A percentile compares a stretch with the other conserved stretches of the same genome.
phyloP scores from a whole-genome alignment of 768 basidiomycete species.

The Boletus sp. region DNA sequence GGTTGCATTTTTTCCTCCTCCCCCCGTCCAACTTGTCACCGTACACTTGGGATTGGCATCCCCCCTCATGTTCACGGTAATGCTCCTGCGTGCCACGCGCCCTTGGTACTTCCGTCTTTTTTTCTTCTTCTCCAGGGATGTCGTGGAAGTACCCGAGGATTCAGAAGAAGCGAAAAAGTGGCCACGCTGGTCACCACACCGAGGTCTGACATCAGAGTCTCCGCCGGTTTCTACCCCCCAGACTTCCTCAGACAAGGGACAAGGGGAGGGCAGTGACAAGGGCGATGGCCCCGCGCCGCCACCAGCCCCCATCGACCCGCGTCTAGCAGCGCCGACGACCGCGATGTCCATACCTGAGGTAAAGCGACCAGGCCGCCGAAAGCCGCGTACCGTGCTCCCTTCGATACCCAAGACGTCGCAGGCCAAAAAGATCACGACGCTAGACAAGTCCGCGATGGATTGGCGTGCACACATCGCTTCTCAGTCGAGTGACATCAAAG shows the following conservation, averaged over 20 bases:
- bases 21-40: too few relatives aligned
- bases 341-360: background rate
- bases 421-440: constrained; percentile 73
- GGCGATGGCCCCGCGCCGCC: background rate
- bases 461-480: constrained; percentile 67
- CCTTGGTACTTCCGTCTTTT: background rate
- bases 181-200: constrained; percentile 46
- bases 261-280: background rate
- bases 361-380: constrained; percentile 63
- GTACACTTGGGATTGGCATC: too few relatives aligned
- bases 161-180: constrained; percentile 76
- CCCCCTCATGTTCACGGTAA: background rate
- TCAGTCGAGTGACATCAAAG: constrained; percentile 44
- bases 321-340: background rate
- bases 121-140: constrained; percentile 45
- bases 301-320: background rate
- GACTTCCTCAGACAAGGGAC: background rate
- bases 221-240: background rate
- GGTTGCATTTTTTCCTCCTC: background rate
- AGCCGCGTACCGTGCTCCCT: constrained; percentile 55
- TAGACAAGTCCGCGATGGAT: constrained; percentile 86
- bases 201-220: background rate
- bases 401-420: constrained; percentile 52
- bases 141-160: constrained; percentile 67
- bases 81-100: background rate